Conservation (phyloP, 139 green algal species). For the Pseudopediastrum boryanum region DNA sequence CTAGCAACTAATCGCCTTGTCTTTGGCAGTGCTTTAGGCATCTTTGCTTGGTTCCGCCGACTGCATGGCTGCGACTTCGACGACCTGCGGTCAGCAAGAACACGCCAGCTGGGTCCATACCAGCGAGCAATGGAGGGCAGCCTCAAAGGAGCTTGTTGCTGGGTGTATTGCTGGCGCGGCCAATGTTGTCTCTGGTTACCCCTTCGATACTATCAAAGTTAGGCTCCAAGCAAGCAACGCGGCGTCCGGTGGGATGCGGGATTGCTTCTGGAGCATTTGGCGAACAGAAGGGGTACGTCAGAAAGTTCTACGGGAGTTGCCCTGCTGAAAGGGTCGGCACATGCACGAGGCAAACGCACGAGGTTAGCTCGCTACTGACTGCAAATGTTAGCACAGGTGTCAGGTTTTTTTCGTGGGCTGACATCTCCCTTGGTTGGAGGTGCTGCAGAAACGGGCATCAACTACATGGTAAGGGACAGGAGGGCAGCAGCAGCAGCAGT, state of each 20-base stretch:
- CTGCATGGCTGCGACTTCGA: no score
- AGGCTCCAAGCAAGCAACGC: constrained; percentile 62
- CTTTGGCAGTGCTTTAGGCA: no score
- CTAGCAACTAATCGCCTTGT: no score
- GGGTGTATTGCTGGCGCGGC: constrained; percentile 27
- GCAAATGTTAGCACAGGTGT: constrained; percentile 37
- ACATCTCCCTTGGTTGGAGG: constrained; percentile 75
- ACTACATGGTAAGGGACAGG: constrained; percentile 64
- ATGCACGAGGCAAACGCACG: not conserved
- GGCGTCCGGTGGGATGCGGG: constrained; percentile 39
- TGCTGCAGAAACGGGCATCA: constrained; percentile 80
- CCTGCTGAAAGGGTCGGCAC: not conserved
- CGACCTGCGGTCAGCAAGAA: no score
- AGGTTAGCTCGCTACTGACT: not conserved
- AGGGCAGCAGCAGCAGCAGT: no score
- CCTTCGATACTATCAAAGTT: constrained; percentile 82
- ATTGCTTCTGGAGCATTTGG: constrained; percentile 53
- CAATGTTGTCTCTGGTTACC: constrained; percentile 40
- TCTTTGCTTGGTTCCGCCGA: no score
- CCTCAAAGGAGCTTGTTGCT: constrained; percentile 19
- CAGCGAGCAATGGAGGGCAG: no score
- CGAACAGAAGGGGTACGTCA: constrained; percentile 62
- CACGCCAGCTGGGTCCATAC: no score
- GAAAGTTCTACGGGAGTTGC: not conserved
- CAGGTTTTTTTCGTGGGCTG: constrained; percentile 73